Evolutionary conservation across 768 basidiomycete species (phyloP).

Genomic region (Termitomyces bulborhizus): DNA sequence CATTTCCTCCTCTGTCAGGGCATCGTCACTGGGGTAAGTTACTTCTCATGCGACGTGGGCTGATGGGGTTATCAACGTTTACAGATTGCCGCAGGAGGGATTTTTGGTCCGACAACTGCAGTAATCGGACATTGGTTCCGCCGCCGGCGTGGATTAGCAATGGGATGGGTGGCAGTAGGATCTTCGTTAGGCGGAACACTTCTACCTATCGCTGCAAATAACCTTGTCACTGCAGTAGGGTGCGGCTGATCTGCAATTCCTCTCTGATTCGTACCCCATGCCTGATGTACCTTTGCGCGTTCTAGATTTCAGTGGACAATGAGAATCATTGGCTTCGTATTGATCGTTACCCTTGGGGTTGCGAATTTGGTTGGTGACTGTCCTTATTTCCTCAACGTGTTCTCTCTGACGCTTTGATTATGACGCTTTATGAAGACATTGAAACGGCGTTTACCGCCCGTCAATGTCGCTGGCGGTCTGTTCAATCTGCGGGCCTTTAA

Average conservation of each 20-base stretch:
- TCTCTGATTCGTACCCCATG: not conserved
- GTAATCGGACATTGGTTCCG: conserved; percentile 74
- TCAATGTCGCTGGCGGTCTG: conserved; percentile 47
- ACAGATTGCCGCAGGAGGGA: conserved; percentile 44
- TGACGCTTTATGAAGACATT: conserved; percentile 22
- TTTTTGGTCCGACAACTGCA: conserved; percentile 57
- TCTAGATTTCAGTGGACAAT: conserved; percentile 74
- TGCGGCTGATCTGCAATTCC: conserved; percentile 9
- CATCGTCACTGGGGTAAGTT: conserved; percentile 52
- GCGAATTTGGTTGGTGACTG: conserved; percentile 42
- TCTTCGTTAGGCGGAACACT: conserved; percentile 65
- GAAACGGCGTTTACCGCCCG: conserved; percentile 50
- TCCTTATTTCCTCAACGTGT: not conserved
- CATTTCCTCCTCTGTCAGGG: conserved; percentile 76
- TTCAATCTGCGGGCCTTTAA: conserved; percentile 50
- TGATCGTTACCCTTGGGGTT: conserved; percentile 43
- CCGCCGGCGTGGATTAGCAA: conserved; percentile 38
- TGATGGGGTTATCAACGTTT: conserved; percentile 2
- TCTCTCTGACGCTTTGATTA: not conserved
- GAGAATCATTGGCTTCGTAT: conserved; percentile 61
- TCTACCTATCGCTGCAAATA: conserved; percentile 56
- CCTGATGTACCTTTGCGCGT: not conserved
- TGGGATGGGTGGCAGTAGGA: conserved; percentile 61
- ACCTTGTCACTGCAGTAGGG: conserved; percentile 44
- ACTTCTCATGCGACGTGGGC: conserved; percentile 25